Percentiles rank a stretch among this genome's conserved stretches.
Evolutionary conservation across 176 grass and related monocot genomes (phyloP).

Genomic region (Typha latifolia): DNA sequence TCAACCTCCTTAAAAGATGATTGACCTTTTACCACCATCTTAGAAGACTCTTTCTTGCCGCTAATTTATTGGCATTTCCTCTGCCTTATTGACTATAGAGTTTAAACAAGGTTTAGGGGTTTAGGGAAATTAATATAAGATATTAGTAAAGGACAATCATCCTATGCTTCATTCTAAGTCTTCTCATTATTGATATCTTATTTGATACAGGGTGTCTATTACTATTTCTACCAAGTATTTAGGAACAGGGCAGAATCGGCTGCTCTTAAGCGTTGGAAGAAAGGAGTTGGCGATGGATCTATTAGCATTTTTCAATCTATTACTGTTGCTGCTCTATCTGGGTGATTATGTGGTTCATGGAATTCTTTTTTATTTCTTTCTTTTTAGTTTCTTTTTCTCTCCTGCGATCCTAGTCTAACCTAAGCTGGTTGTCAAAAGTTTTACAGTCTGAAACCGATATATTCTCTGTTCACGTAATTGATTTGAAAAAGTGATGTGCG

Average conservation of each 20-base stretch:
- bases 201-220: slow-evolving; percentile 65
- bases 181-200: background rate
- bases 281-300: slow-evolving; percentile 76
- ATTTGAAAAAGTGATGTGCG: no score
- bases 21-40: no score
- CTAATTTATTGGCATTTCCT: no score
- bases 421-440: background rate
- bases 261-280: slow-evolving; percentile 38
- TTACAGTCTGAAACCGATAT: no score
- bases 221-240: slow-evolving; percentile 97
- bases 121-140: no score
- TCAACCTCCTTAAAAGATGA: no score
- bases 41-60: no score
- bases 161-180: background rate
- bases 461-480: no score
- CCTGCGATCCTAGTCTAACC: no score
- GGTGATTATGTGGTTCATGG: slow-evolving; percentile 32
- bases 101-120: no score
- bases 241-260: slow-evolving; percentile 54
- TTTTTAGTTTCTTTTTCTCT: background rate
- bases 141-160: no score
- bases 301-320: slow-evolving; percentile 78
- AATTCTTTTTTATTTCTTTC: background rate
- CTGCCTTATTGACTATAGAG: no score
- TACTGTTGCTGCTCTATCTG: slow-evolving; percentile 65